These are phyloP conservation scores for Aspergillus aculeatinus DNA, from an alignment of 2,329 filamentous ascomycete species.

Conservation along the genomic window DNA sequence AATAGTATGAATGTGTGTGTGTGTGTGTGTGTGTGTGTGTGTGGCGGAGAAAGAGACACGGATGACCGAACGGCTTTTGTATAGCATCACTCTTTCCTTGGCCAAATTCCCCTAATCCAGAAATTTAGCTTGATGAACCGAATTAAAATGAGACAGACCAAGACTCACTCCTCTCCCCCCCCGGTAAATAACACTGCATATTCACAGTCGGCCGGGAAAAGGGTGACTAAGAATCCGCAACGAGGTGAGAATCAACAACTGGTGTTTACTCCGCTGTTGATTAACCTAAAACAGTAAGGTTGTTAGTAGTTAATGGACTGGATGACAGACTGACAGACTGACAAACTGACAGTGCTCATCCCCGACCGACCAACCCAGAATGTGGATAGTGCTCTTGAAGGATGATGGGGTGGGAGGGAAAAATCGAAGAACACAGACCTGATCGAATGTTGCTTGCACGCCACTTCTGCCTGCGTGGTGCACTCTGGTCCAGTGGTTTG, in stretches of 20 bases:
- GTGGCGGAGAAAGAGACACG: not conserved
- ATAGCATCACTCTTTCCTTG: not conserved
- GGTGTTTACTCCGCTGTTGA: too few species aligned
- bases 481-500: conserved; percentile 22
- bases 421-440: conserved; percentile 9
- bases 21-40: too few species aligned
- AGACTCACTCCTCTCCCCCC: too few species aligned
- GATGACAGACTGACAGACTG: not conserved
- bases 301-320: not conserved
- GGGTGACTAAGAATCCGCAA: not conserved
- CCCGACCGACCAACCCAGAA: not conserved
- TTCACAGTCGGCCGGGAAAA: not conserved
- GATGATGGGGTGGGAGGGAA: not conserved
- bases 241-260: not conserved
- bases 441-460: conserved; percentile 20
- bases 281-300: too few species aligned
- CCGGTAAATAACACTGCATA: not conserved
- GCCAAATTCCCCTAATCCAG: not conserved
- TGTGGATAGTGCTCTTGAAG: too few species aligned
- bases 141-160: too few species aligned
- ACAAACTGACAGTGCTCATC: not conserved
- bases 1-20: not conserved
- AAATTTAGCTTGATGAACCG: not conserved
- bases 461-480: conserved; percentile 25
- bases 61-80: not conserved